phyloP scores from a whole-genome alignment of 2,329 filamentous ascomycete genomes.

The Beauveria bassiana region DNA sequence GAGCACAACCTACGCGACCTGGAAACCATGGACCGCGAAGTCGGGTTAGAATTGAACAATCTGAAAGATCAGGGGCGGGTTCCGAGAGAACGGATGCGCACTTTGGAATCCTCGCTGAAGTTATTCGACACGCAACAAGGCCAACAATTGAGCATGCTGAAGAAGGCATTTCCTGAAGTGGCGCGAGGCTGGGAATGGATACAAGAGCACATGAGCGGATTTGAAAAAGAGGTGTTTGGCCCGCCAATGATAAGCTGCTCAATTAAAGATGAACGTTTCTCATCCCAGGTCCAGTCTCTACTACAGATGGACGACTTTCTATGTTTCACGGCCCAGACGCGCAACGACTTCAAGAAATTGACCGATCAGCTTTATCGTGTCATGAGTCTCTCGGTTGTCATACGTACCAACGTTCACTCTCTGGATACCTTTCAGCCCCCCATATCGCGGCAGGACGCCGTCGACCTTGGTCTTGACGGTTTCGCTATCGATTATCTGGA shows the following conservation, averaged over 20 bases:
- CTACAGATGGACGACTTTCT: slow-evolving; percentile 44
- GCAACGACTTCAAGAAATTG: slow-evolving; percentile 66
- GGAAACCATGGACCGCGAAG: slow-evolving; percentile 31
- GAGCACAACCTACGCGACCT: slow-evolving; percentile 49
- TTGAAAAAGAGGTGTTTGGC: slow-evolving; percentile 71
- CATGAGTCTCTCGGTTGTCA: slow-evolving; percentile 62
- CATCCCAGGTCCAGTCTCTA: slow-evolving; percentile 45
- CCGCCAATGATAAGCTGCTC: slow-evolving; percentile 76
- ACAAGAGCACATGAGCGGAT: slow-evolving; percentile 57
- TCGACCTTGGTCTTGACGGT: slow-evolving; percentile 60
- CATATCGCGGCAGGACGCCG: slow-evolving; percentile 47
- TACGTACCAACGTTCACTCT: slow-evolving; percentile 51
- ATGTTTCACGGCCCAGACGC: slow-evolving; percentile 71
- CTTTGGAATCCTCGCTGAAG: slow-evolving; percentile 41
- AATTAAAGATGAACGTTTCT: slow-evolving; percentile 63
- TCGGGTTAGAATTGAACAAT: slow-evolving; percentile 32
- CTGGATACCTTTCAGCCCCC: slow-evolving; percentile 49
- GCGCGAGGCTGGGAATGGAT: slow-evolving; percentile 76
- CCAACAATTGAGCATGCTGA: slow-evolving; percentile 62
- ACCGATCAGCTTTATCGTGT: slow-evolving; percentile 55
- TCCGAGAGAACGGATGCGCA: slow-evolving; percentile 30
- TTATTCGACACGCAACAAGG: slow-evolving; percentile 67
- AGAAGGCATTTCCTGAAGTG: slow-evolving; percentile 53
- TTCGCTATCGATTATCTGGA: slow-evolving; percentile 73
- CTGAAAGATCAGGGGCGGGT: slow-evolving; percentile 34